phyloP scores from a whole-genome alignment of 2,329 filamentous ascomycete genomes.

The Penicillium sp. region DNA sequence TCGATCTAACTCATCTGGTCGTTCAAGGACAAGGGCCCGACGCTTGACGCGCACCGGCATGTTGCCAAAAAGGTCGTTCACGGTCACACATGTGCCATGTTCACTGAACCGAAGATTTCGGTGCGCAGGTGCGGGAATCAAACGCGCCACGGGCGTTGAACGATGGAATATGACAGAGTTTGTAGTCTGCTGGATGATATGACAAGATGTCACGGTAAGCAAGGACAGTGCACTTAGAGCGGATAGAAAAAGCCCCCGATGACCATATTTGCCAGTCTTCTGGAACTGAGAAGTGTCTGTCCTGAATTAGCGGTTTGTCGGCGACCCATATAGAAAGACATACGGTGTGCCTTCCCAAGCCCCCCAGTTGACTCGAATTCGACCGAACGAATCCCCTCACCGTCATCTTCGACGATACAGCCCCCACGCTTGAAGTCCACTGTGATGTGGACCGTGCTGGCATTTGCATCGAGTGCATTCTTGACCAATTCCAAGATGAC shows the following conservation, averaged over 20 bases:
- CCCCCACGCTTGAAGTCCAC: conserved; percentile 74
- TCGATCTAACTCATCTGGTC: conserved; percentile 54
- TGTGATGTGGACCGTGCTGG: conserved; percentile 66
- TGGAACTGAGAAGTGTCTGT: conserved; percentile 77
- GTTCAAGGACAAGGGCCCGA: conserved; percentile 58
- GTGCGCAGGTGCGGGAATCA: conserved; percentile 60
- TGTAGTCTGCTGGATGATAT: conserved; percentile 50
- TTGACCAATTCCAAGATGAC: conserved; percentile 72
- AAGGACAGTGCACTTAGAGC: conserved; percentile 75
- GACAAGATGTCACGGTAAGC: conserved; percentile 72
- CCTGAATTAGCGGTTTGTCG: conserved; percentile 12
- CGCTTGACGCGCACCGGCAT: conserved; percentile 91
- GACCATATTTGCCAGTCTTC: conserved; percentile 58
- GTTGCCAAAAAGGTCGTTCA: conserved; percentile 81
- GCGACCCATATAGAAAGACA: conserved; percentile 50
- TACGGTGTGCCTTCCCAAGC: conserved; percentile 72
- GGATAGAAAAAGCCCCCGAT: conserved; percentile 72
- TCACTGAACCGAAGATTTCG: conserved; percentile 56
- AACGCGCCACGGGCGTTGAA: conserved; percentile 63
- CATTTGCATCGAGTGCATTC: conserved; percentile 81
- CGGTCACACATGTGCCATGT: conserved; percentile 73
- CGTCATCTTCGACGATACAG: conserved; percentile 83
- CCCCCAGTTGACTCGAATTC: conserved; percentile 74
- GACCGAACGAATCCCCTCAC: conserved; percentile 68
- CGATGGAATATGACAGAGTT: conserved; percentile 70